Base-by-base conservation (phyloP, 176 grass and related monocot species). In the Lolium perenne region DNA sequence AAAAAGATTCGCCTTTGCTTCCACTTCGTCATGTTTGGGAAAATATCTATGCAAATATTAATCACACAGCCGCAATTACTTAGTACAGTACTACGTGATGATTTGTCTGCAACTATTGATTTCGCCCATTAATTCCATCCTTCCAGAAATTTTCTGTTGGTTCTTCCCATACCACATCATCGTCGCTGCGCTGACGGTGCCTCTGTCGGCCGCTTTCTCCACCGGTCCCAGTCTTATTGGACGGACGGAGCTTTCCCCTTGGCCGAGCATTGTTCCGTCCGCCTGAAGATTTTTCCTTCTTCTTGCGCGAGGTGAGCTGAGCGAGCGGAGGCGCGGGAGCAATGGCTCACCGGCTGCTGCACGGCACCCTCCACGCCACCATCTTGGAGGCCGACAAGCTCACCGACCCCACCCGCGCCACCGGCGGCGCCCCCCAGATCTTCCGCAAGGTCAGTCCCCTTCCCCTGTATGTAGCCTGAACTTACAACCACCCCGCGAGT, bases 311-410 rank as follows among this genome's bases (percentile, higher is more conserved):
- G 64, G 20, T 68, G 78, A 23, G 53, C 21, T 14, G 16, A 7
- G 38, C 11, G 43, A 21, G 61, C 2, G 45, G 25, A 11, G 54
- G 66, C 63, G 63, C 18, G 18, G 77, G n/a, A 86, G 54, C 25
- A 12, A 95, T 95, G 93, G 91, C 91, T 63, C 91, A 90, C 83
- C 90, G 84, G 57, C 58, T 91, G 68, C 88, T 92, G 17, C 93
- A 95, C 77, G 91, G 93, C 41, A 91, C 88, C 50, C 86, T 95
- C 43, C 88, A 92, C 64, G 88, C 79, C 70, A 92, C 91, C 56
- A 87, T 95, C 67, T 82, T 92, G 43, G 93, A 95, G 80, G 93
- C 91, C 10, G 86, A 91, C 18, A 32, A 61, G 6, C 80, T 95
- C 82, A 32, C 63, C 74, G 82, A 85, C 73, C 80, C 90, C 13